Conservation (phyloP, 2,329 filamentous ascomycete genomes). For the Blumeriella jaapii region DNA sequence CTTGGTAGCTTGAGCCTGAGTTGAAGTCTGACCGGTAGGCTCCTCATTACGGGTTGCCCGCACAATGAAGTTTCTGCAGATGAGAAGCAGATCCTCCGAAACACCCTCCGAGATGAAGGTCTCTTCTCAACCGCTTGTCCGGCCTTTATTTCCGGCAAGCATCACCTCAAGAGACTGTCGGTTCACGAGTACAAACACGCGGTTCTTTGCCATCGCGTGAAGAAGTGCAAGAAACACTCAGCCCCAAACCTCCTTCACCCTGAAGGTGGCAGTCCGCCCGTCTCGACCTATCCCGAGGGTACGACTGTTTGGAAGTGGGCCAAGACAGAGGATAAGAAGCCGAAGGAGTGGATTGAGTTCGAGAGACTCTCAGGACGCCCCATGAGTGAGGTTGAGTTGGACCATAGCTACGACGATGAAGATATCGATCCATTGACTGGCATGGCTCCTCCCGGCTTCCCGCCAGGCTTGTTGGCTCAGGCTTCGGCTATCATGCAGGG, state of each 20-base stretch:
- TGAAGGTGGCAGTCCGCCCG: slow-evolving; percentile 11
- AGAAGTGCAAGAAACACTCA: not conserved
- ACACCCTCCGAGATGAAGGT: slow-evolving; percentile 14
- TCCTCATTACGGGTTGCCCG: slow-evolving; percentile 14
- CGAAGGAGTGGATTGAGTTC: slow-evolving; percentile 17
- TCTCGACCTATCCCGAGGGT: slow-evolving; percentile 8
- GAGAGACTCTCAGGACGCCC: slow-evolving; percentile 4
- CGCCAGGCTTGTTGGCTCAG: not conserved
- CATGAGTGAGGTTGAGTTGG: slow-evolving; percentile 3
- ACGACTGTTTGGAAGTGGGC: slow-evolving; percentile 17
- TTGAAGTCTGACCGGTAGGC: no score
- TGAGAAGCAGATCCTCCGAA: slow-evolving; percentile 9
- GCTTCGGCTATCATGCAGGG: not conserved
- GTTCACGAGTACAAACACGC: slow-evolving; percentile 3
- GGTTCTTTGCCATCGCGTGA: slow-evolving; percentile 8
- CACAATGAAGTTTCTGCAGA: slow-evolving; percentile 1
- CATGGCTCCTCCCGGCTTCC: not conserved
- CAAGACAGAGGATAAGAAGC: slow-evolving; percentile 1
- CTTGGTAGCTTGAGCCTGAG: no score
- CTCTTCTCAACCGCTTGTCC: slow-evolving; percentile 9
- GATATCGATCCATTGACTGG: not conserved
- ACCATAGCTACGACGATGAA: not conserved
- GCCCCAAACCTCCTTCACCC: slow-evolving; percentile 9
- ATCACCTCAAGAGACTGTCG: slow-evolving; percentile 8
- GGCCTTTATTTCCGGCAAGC: slow-evolving; percentile 8